phyloP scores from a whole-genome alignment of 352 stramenopile genomes.

The Phytophthora constricta region DNA sequence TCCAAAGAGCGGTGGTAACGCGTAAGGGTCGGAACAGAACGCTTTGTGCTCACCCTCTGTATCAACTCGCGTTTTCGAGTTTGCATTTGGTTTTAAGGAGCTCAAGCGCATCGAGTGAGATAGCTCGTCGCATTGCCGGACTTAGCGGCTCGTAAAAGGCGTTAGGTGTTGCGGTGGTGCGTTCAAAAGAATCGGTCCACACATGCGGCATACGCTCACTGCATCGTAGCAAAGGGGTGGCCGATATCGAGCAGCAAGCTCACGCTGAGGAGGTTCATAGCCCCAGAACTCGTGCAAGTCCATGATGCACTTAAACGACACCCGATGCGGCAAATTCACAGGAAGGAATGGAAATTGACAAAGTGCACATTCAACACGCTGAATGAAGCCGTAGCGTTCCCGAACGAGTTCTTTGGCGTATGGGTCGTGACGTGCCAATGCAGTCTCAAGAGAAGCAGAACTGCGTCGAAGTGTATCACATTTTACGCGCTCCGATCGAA shows the following conservation, averaged over 20 bases:
- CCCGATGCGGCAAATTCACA: slow-evolving; percentile 68
- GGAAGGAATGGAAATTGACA: slow-evolving; percentile 62
- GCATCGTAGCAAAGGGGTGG: slow-evolving; percentile 75
- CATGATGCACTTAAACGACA: slow-evolving; percentile 84
- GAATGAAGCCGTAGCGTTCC: slow-evolving; percentile 67
- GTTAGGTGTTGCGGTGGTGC: slow-evolving; percentile 40
- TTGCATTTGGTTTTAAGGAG: slow-evolving; percentile 29
- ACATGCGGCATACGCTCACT: slow-evolving; percentile 77
- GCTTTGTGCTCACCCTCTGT: slow-evolving; percentile 18
- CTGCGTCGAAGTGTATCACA: slow-evolving; percentile 28
- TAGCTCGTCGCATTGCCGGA: slow-evolving; percentile 15
- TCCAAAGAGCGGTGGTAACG: slow-evolving; percentile 67
- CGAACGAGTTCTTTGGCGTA: slow-evolving; percentile 61
- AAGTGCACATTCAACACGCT: slow-evolving; percentile 67
- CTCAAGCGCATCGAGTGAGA: slow-evolving; percentile 20
- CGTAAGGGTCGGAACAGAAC: slow-evolving; percentile 68
- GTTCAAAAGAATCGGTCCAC: slow-evolving; percentile 69
- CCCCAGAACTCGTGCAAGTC: slow-evolving; percentile 69
- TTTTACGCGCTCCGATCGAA: slow-evolving; percentile 51
- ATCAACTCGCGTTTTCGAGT: slow-evolving; percentile 12
- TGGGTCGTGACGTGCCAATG: slow-evolving; percentile 42
- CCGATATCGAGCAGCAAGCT: slow-evolving; percentile 56
- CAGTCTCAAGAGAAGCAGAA: slow-evolving; percentile 23
- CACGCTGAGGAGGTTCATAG: slow-evolving; percentile 55
- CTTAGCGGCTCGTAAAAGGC: slow-evolving; percentile 22